These are phyloP conservation scores for Blakeslea trispora DNA, from an alignment of 371 early-diverging fungal species.

Conservation along the genomic window DNA sequence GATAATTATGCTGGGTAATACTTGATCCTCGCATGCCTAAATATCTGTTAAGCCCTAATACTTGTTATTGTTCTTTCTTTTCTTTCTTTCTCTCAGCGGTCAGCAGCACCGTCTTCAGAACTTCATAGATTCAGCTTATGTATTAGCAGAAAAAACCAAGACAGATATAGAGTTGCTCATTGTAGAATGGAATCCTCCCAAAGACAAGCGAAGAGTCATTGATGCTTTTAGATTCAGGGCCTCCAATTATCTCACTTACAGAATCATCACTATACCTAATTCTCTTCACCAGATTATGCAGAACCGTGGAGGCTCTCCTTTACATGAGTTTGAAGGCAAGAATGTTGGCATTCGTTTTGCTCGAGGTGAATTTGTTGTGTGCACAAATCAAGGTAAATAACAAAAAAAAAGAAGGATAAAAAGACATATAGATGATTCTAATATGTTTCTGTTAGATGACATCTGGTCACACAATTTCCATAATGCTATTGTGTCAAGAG, in stretches of 20 bases:
- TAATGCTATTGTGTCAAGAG: slow-evolving; percentile 42
- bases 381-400: slow-evolving; percentile 46
- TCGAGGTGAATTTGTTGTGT: slow-evolving; percentile 46
- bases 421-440: not conserved
- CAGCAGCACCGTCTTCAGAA: slow-evolving; percentile 47
- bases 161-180: slow-evolving; percentile 41
- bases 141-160: slow-evolving; percentile 42
- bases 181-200: slow-evolving; percentile 49
- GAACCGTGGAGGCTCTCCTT: slow-evolving; percentile 21
- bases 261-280: slow-evolving; percentile 47
- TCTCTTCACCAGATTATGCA: slow-evolving; percentile 33
- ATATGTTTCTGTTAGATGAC: slow-evolving; percentile 29
- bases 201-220: slow-evolving; percentile 29
- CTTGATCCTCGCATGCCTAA: too few species aligned
- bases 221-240: slow-evolving; percentile 46
- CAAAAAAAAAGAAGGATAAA: not conserved
- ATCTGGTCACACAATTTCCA: slow-evolving; percentile 50
- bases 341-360: slow-evolving; percentile 52
- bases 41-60: not conserved
- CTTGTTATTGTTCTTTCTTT: too few species aligned
- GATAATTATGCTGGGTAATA: slow-evolving; percentile 37
- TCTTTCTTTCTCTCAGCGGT: slow-evolving; percentile 8
- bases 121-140: slow-evolving; percentile 44
- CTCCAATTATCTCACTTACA: slow-evolving; percentile 40
- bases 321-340: slow-evolving; percentile 48